Percentiles rank a stretch among this genome's conserved stretches.
phyloP scores from a whole-genome alignment of 148 eudicot species.

The Diospyros lotus region DNA sequence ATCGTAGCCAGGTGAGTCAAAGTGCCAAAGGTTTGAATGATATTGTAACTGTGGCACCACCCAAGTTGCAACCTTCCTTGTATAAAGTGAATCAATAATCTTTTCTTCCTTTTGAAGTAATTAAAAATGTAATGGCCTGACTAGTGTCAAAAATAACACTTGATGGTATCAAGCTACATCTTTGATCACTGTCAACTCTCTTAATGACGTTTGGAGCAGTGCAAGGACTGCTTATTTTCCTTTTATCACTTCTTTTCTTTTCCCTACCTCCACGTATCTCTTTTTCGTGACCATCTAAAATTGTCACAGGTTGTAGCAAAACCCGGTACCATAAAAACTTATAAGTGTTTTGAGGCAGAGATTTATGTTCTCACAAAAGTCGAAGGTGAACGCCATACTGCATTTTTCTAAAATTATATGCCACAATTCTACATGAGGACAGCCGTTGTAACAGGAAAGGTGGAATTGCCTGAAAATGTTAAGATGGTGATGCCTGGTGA shows the following conservation, averaged over 20 bases:
- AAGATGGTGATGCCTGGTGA: too few relatives aligned
- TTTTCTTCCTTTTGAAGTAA: background rate
- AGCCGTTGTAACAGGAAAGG: constrained; percentile 71
- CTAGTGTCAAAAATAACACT: background rate
- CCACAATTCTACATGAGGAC: constrained; percentile 88
- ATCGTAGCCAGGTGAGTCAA: constrained; percentile 66
- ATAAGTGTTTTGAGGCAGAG: constrained; percentile 70
- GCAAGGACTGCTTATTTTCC: background rate
- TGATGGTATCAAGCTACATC: background rate
- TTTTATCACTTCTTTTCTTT: background rate
- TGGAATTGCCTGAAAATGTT: constrained; percentile 29
- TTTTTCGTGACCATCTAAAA: background rate
- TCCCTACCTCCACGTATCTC: background rate
- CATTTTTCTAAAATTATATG: constrained; percentile 61
- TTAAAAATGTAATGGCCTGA: background rate
- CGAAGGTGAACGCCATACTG: constrained; percentile 83
- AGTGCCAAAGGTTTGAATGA: background rate
- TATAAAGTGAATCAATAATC: background rate
- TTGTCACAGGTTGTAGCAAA: constrained; percentile 65
- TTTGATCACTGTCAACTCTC: background rate
- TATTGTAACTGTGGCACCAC: background rate
- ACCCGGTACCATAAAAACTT: constrained; percentile 55
- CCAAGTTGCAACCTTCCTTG: background rate
- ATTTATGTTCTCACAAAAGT: constrained; percentile 82
- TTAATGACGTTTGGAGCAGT: background rate